phyloP scores from a whole-genome alignment of 345 rosid genomes.

The Combretum micranthum region DNA sequence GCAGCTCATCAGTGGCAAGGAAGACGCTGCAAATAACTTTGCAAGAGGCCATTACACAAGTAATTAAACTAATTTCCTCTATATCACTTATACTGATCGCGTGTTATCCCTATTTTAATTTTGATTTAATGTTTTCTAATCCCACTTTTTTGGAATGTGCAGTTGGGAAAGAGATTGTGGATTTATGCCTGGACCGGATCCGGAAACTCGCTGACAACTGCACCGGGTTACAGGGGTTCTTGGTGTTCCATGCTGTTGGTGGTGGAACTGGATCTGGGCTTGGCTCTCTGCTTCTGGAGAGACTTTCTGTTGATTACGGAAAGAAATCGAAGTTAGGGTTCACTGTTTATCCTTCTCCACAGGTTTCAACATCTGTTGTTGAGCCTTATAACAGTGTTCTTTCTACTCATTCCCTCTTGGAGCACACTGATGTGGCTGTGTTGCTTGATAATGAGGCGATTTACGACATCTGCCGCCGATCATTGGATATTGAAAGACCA shows the following conservation, averaged over 20 bases:
- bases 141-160: background rate
- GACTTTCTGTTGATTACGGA: too few relatives aligned
- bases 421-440: slow-evolving; percentile 11
- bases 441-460: slow-evolving; percentile 10
- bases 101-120: too few relatives aligned
- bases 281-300: too few relatives aligned
- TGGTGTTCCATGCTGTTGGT: slow-evolving; percentile 15
- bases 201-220: slow-evolving; percentile 20
- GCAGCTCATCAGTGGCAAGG: background rate
- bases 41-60: slow-evolving; percentile 21
- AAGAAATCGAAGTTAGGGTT: slow-evolving; percentile 1
- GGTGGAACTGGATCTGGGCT: too few relatives aligned
- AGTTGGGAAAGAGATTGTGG: slow-evolving; percentile 20
- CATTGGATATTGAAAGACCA: slow-evolving; percentile 10
- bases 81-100: too few relatives aligned
- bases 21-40: slow-evolving; percentile 15
- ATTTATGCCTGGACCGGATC: slow-evolving; percentile 19
- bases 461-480: slow-evolving; percentile 13
- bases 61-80: background rate
- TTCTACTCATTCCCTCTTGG: slow-evolving; percentile 10
- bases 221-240: slow-evolving; percentile 19
- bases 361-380: slow-evolving; percentile 19
- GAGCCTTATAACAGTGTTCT: slow-evolving; percentile 8
- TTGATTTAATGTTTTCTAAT: too few relatives aligned
- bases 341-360: slow-evolving; percentile 15